Conservation (phyloP, 441 rosid genomes). For the Aleurites moluccanus region DNA sequence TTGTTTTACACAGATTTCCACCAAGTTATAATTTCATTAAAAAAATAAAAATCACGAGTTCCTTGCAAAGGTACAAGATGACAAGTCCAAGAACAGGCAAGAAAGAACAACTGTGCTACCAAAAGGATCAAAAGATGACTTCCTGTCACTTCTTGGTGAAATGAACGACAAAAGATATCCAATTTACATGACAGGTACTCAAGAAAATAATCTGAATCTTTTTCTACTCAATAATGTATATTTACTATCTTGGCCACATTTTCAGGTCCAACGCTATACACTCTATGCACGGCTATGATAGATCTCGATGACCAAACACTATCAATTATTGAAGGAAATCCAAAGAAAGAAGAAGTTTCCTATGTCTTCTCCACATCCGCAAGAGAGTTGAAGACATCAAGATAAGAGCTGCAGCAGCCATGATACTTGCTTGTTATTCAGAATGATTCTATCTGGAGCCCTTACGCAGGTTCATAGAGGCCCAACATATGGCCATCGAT, state of each 20-base stretch:
- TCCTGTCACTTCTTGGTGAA: slow-evolving; percentile 52
- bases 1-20: neutral
- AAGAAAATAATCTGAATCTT: neutral
- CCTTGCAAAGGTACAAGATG: slow-evolving; percentile 40
- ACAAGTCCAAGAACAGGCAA: slow-evolving; percentile 44
- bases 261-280: slow-evolving; percentile 54
- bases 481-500: slow-evolving; percentile 86
- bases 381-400: slow-evolving; percentile 19
- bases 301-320: slow-evolving; percentile 47
- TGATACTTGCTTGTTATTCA: neutral
- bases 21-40: slow-evolving; percentile 12
- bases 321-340: slow-evolving; percentile 49
- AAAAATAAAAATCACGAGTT: slow-evolving; percentile 21
- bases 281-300: slow-evolving; percentile 47
- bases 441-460: neutral
- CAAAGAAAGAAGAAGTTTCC: slow-evolving; percentile 39
- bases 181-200: slow-evolving; percentile 54
- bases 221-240: slow-evolving; percentile 22
- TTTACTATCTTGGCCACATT: slow-evolving; percentile 6
- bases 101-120: slow-evolving; percentile 44
- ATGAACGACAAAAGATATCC: slow-evolving; percentile 40
- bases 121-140: slow-evolving; percentile 41
- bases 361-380: slow-evolving; percentile 44
- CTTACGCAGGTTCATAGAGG: slow-evolving; percentile 67
- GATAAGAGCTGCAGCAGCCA: slow-evolving; percentile 8